Evolutionary conservation across 441 rosid species (phyloP), one percentile per base, ranked within the genome.

Genomic region (Croton setiger): DNA sequence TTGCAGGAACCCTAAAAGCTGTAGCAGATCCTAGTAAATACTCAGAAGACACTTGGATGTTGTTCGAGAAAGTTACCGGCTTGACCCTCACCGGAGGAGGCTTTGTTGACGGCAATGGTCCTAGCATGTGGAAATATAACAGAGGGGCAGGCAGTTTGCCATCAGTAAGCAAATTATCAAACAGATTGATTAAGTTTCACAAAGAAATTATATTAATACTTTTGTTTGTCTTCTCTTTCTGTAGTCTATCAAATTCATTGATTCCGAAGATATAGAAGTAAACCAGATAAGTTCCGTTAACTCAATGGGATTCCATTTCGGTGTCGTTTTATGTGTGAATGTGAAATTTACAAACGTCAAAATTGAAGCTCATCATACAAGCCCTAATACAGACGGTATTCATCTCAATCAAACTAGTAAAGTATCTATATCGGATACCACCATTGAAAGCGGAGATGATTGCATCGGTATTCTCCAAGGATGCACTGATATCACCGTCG

Each of bases 321-420:
- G 70, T 47, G 71, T 88, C 58, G 82, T 80, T 43, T 48, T 61
- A 15, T 71, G 82, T 69, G 36, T 74, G 35, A 79, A 83, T 66
- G 27, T 88, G 1, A 73, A 71, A 54, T 65, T 77, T 7, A 69
- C 44, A 45, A 60, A 71, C 62, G 31, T 86, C 27, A 63, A 66
- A 31, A 11, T 88, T 8, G 7, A 3, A 0, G 91, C 94, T n/a
- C 94, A 91, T 0, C 78, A 0, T 0, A 68, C 69, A 0, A 88
- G 94, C 75, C 89, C 94, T 8, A 88, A 88, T 63, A 88, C 94
- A 0, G 94, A 88, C 10, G 94, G 94, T 13, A 69, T 88, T 49
- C 94, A 86, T 48, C 80, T 86, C 60, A 85, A 89, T 76, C 79
- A 79, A 57, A 83, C 91, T 57, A 70, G 65, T 56, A 31, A 43